phyloP scores from a whole-genome alignment of 192 early-diverging fungal genomes.

The Phlyctochytrium bullatum region DNA sequence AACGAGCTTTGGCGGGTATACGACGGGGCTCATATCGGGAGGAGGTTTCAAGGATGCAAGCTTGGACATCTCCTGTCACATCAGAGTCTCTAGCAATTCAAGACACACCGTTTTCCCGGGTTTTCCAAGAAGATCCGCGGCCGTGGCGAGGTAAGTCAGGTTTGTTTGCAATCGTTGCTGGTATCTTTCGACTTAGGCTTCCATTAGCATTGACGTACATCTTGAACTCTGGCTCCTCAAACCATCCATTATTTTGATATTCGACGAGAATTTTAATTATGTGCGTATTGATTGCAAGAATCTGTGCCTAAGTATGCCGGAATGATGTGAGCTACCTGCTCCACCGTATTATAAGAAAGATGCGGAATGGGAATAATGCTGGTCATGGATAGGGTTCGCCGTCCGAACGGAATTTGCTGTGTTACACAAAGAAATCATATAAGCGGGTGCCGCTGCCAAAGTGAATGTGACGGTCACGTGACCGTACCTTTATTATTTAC shows the following conservation, averaged over 20 bases:
- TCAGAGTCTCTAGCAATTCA: not conserved
- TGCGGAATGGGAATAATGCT: conserved; percentile 15
- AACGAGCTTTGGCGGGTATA: conserved; percentile 2
- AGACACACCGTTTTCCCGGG: conserved; percentile 6
- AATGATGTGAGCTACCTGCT: too few species aligned
- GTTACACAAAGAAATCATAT: too few species aligned
- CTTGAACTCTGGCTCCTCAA: conserved; percentile 27
- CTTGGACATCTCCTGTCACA: conserved; percentile 12
- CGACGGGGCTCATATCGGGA: conserved; percentile 12
- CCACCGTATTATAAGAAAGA: conserved; percentile 20
- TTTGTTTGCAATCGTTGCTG: conserved; percentile 66
- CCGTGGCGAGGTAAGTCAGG: conserved; percentile 59
- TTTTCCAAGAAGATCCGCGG: conserved; percentile 49
- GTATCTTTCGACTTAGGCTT: conserved; percentile 27
- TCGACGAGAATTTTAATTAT: conserved; percentile 57
- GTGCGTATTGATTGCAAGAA: conserved; percentile 62
- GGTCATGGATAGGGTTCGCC: too few species aligned
- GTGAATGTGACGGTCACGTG: too few species aligned
- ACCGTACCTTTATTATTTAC: too few species aligned
- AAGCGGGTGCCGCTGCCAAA: too few species aligned
- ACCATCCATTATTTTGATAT: conserved; percentile 62
- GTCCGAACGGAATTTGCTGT: too few species aligned
- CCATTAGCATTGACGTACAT: not conserved
- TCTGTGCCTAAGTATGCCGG: too few species aligned
- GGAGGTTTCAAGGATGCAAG: conserved; percentile 2